These are phyloP conservation scores for Xylariaceae sp. DNA, from an alignment of 2,329 filamentous ascomycete genomes.

Conservation along the genomic window DNA sequence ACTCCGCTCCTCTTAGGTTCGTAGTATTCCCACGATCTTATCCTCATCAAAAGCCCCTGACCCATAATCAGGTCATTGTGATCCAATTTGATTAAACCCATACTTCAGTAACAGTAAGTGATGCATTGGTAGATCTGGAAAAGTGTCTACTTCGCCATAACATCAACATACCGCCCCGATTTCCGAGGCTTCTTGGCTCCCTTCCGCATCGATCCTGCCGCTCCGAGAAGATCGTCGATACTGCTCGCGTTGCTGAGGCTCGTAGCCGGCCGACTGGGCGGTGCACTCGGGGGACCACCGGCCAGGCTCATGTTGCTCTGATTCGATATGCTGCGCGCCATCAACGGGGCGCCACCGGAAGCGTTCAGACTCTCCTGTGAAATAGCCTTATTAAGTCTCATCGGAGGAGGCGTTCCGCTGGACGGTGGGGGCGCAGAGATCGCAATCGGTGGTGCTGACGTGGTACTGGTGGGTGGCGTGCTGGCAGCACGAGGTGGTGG, in stretches of 20 bases:
- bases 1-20: too few species aligned
- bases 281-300: constrained; percentile 39
- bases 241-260: constrained; percentile 88
- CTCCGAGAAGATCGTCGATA: constrained; percentile 86
- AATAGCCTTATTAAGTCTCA: constrained; percentile 30
- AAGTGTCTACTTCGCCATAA: constrained; percentile 66
- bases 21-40: too few species aligned
- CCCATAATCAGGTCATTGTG: neutral
- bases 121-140: neutral
- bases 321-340: constrained; percentile 45
- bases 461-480: constrained; percentile 42
- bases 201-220: constrained; percentile 65
- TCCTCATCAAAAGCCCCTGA: too few species aligned
- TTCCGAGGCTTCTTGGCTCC: constrained; percentile 68
- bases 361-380: constrained; percentile 35
- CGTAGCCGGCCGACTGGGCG: constrained; percentile 66
- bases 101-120: neutral
- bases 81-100: neutral
- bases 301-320: constrained; percentile 35
- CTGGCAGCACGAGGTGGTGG: constrained; percentile 68
- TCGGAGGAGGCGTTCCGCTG: constrained; percentile 24
- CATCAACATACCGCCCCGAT: constrained; percentile 86
- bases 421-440: constrained; percentile 19
- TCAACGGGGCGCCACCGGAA: constrained; percentile 32
- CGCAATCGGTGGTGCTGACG: constrained; percentile 27